Evolutionary conservation across 208 protist species (phyloP), one percentile per base, ranked within the genome.

Genomic region (Leishmania tarentolae): DNA sequence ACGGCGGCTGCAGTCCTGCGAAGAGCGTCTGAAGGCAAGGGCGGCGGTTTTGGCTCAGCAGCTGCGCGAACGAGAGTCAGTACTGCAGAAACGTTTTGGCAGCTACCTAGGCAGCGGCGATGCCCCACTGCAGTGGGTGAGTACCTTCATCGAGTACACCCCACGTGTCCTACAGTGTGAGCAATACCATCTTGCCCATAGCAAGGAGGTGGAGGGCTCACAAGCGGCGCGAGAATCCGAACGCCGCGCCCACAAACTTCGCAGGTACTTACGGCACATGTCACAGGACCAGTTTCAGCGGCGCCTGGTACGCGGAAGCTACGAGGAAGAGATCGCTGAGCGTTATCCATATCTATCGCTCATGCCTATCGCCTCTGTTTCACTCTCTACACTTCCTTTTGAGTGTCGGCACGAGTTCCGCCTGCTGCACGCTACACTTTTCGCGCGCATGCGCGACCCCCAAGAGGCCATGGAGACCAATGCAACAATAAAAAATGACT

Each of bases 141-240:
- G 31, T 1, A 65, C 71, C 4, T 53, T 79, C 40, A 21, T 87
- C 15, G 70, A 86, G 61, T 70, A 70, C 65, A 70, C 80, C 11
- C 81, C 80, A 52, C 74, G 74, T 76, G 53, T 94, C 78, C 68
- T 81, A 69, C 78, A 76, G 61, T 86, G 76, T 57, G 81, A 85
- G 76, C 28, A 76, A 47, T 85, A 69, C 42, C 47, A 68, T 66
- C 21, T 40, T 24, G 76, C 81, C 0, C 28, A 80, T 40, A 35
- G 50, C 9, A 31, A 4, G 15, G 74, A 42, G 74, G 50, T 53
- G 13, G 9, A 57, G 13, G 42, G 28, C 2, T 53, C 69, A 28
- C 77, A 85, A 56, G 40, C 57, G 28, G 70, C 81, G 2, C 68
- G 47, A 0, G 47, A 80, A 24, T 61, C 76, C 8, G 71, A 70